A percentile compares a stretch with the other conserved stretches of the same genome.
Conservation (phyloP, 1,139 yeast species). For the Protomyces pachydermus region DNA sequence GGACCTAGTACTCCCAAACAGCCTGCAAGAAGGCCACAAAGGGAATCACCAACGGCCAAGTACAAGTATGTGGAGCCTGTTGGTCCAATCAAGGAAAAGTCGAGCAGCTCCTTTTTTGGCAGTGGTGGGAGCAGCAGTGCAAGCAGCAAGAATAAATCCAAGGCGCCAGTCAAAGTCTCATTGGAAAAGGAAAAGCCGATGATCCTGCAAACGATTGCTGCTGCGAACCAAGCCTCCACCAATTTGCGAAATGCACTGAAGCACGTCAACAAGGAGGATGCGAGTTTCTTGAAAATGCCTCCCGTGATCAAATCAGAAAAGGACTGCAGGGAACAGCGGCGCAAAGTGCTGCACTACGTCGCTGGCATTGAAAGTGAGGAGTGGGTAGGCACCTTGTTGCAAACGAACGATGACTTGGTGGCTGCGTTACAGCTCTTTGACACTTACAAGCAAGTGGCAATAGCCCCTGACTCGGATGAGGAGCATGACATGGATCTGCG, state of each 20-base stretch:
- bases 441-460: conserved; percentile 45
- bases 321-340: conserved; percentile 68
- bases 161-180: conserved; percentile 7
- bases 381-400: conserved; percentile 74
- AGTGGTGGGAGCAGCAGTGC: background rate
- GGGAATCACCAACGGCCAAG: conserved; percentile 11
- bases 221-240: conserved; percentile 69
- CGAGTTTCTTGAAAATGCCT: conserved; percentile 58
- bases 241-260: conserved; percentile 62
- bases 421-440: conserved; percentile 67
- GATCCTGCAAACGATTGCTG: conserved; percentile 64
- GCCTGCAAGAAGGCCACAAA: conserved; percentile 1
- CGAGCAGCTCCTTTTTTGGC: conserved; percentile 4
- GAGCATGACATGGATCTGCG: conserved; percentile 26
- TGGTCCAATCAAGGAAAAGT: conserved; percentile 24
- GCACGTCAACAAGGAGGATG: conserved; percentile 48
- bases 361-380: conserved; percentile 79
- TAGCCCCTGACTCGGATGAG: conserved; percentile 44
- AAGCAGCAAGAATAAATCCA: conserved; percentile 6
- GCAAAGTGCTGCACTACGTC: conserved; percentile 70
- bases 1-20: conserved; percentile 25
- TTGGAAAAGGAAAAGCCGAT: conserved; percentile 24
- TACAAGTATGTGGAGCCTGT: conserved; percentile 21
- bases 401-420: conserved; percentile 85
- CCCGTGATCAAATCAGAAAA: conserved; percentile 51